These are phyloP conservation scores for Lentinula lateritia DNA, from an alignment of 768 basidiomycete genomes.

Conservation along the genomic window DNA sequence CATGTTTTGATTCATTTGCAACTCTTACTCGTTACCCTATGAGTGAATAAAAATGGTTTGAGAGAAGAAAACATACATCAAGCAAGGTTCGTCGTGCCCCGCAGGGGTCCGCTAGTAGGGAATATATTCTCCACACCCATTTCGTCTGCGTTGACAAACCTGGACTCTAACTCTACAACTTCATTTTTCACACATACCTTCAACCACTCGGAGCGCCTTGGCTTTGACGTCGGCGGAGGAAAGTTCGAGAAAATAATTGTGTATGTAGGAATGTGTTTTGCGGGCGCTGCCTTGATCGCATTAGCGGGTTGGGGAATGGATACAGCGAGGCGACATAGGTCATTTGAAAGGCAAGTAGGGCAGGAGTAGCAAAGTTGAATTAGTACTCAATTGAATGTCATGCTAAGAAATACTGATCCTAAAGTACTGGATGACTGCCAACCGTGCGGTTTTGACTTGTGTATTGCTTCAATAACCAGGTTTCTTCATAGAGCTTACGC, in stretches of 20 bases:
- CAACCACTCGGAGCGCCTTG: neutral
- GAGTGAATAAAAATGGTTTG: too few species aligned
- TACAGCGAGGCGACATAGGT: neutral
- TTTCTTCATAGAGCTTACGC: too few species aligned
- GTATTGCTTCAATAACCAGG: too few species aligned
- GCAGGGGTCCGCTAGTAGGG: too few species aligned
- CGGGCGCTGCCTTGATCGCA: slow-evolving; percentile 17
- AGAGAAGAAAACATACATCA: too few species aligned
- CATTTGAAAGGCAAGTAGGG: neutral
- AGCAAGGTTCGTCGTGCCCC: too few species aligned
- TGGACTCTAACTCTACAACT: neutral
- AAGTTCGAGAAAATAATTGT: slow-evolving; percentile 22
- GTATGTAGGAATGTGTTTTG: slow-evolving; percentile 24
- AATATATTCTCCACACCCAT: slow-evolving; percentile 21
- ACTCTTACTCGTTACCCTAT: too few species aligned
- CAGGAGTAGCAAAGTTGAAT: neutral
- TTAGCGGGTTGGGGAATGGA: slow-evolving; percentile 8
- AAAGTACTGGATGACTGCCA: too few species aligned
- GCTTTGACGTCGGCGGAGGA: slow-evolving; percentile 18
- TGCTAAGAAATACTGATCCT: too few species aligned
- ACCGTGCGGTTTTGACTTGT: too few species aligned
- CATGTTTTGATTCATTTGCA: too few species aligned
- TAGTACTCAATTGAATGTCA: too few species aligned
- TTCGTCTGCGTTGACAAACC: slow-evolving; percentile 10
- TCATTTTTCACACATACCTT: neutral